Percentiles rank a stretch among this genome's conserved stretches.
Conservation (phyloP, 163 green algal species). For the Scenedesmus sp. region DNA sequence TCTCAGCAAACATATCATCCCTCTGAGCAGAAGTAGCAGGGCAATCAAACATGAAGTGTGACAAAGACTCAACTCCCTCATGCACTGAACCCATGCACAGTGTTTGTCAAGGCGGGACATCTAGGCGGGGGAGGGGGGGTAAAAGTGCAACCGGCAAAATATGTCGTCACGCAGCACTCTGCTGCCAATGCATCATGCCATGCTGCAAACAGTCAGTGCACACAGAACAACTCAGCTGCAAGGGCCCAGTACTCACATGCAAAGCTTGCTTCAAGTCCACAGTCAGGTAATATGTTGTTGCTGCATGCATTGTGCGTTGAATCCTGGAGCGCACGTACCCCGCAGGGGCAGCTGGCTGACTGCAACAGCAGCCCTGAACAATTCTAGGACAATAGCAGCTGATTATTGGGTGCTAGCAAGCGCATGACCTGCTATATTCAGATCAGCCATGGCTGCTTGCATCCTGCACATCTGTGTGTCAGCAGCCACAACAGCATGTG, state of each 20-base stretch:
- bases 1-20: no score
- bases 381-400: not conserved
- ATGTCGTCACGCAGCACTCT: not conserved
- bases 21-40: no score
- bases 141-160: not conserved
- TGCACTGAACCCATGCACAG: not conserved
- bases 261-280: not conserved
- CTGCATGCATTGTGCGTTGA: not conserved
- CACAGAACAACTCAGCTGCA: not conserved
- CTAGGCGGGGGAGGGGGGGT: not conserved
- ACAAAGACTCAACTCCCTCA: no score
- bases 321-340: not conserved
- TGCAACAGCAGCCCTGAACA: not conserved
- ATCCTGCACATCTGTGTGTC: not conserved
- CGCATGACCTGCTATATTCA: not conserved
- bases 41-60: no score
- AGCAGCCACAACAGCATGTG: not conserved
- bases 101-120: no score
- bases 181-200: not conserved
- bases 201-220: not conserved
- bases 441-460: not conserved
- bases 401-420: not conserved
- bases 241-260: not conserved
- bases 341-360: not conserved
- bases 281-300: slow-evolving; percentile 9